Evolutionary conservation across 352 stramenopile species (phyloP).

Genomic region (Phytopythium chamaehyphon): DNA sequence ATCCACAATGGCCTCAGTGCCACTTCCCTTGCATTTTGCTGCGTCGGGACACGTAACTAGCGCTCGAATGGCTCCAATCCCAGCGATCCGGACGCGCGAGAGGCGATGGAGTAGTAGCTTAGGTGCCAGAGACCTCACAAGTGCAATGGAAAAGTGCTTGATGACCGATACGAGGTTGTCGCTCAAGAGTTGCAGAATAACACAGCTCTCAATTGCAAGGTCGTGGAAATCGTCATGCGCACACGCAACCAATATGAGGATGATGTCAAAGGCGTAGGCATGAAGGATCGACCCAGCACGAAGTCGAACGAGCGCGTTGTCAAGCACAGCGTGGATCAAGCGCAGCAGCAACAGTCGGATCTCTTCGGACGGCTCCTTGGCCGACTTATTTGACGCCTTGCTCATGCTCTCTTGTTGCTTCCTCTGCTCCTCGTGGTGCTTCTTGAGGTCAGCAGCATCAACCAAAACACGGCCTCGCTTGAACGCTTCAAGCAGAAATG

Average conservation of each 20-base stretch:
- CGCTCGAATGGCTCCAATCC: conserved; percentile 77
- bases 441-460: conserved; percentile 27
- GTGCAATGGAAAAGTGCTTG: conserved; percentile 91
- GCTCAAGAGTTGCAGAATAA: conserved; percentile 38
- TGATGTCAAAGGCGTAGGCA: conserved; percentile 76
- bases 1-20: conserved; percentile 92
- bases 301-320: conserved; percentile 41
- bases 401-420: not conserved
- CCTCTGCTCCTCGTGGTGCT: conserved; percentile 18
- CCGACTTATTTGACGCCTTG: not conserved
- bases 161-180: conserved; percentile 87
- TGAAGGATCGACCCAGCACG: conserved; percentile 69
- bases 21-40: conserved; percentile 92
- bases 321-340: conserved; percentile 45
- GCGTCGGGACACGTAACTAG: conserved; percentile 83
- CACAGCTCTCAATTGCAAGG: conserved; percentile 73
- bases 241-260: conserved; percentile 61
- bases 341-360: conserved; percentile 60
- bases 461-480: conserved; percentile 68
- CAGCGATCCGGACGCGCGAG: conserved; percentile 83
- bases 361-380: conserved; percentile 71
- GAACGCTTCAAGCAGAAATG: conserved; percentile 70
- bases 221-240: conserved; percentile 87
- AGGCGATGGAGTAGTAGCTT: conserved; percentile 88
- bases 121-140: conserved; percentile 75